Conservation (phyloP, 139 green algal genomes). For the Parachlorella kessleri region DNA sequence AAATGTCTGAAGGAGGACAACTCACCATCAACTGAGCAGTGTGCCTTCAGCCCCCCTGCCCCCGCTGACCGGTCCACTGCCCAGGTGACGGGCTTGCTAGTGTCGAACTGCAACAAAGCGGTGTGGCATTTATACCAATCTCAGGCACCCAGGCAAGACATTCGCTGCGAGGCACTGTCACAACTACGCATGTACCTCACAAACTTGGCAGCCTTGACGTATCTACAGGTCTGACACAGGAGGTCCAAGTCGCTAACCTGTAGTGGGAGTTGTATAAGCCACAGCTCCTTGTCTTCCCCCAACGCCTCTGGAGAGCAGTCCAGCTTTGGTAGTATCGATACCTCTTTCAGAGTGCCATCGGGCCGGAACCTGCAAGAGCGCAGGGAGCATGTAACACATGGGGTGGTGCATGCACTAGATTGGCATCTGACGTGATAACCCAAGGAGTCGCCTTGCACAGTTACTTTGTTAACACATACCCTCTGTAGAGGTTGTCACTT, state of each 20-base stretch:
- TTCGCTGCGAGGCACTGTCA: neutral
- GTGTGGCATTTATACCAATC: too few species aligned
- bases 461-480: too few species aligned
- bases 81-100: too few species aligned
- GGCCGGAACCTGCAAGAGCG: neutral
- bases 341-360: neutral
- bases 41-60: too few species aligned
- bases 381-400: neutral
- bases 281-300: constrained; percentile 28
- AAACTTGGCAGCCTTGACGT: too few species aligned
- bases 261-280: constrained; percentile 34
- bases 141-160: too few species aligned
- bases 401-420: neutral
- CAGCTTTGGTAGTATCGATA: constrained; percentile 9
- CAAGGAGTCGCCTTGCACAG: too few species aligned
- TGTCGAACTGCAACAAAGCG: too few species aligned
- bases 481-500: too few species aligned
- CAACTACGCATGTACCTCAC: neutral
- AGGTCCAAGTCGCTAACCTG: constrained; percentile 1
- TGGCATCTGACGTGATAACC: neutral
- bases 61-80: too few species aligned
- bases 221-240: neutral
- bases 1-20: too few species aligned
- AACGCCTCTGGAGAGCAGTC: constrained; percentile 3
- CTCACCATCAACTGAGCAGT: too few species aligned